Evolutionary conservation across 2,329 filamentous ascomycete species (phyloP).

Genomic region (Cladophialophora chaetospira): DNA sequence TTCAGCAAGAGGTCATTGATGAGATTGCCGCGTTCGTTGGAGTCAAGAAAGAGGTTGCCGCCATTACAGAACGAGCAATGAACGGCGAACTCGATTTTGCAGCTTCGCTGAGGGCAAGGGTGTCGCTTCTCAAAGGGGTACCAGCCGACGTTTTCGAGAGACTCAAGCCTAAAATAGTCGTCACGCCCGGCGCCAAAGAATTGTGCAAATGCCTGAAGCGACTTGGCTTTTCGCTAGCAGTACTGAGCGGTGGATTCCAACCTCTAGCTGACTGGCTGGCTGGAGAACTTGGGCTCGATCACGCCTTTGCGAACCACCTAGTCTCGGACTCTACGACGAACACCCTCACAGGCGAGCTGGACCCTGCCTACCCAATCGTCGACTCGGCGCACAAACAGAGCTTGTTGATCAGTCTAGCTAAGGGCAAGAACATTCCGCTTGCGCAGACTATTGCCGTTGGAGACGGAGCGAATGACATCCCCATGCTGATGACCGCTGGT

Average conservation of each 20-base stretch:
- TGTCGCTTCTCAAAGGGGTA: slow-evolving; percentile 78
- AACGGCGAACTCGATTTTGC: slow-evolving; percentile 93
- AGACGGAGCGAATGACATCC: slow-evolving; percentile 66
- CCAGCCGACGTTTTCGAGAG: slow-evolving; percentile 76
- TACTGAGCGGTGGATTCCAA: slow-evolving; percentile 88
- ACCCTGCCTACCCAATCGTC: slow-evolving; percentile 57
- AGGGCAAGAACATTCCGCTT: slow-evolving; percentile 55
- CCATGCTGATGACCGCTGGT: slow-evolving; percentile 65
- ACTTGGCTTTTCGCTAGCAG: slow-evolving; percentile 83
- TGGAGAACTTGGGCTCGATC: slow-evolving; percentile 76
- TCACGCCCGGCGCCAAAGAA: slow-evolving; percentile 77
- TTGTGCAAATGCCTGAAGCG: slow-evolving; percentile 73
- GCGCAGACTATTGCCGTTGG: slow-evolving; percentile 61
- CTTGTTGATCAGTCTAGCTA: slow-evolving; percentile 57
- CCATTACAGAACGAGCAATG: slow-evolving; percentile 92
- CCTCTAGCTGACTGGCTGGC: slow-evolving; percentile 88
- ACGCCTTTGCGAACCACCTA: slow-evolving; percentile 80
- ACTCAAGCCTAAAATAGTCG: slow-evolving; percentile 72
- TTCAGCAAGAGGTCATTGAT: slow-evolving; percentile 97
- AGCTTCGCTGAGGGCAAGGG: slow-evolving; percentile 76
- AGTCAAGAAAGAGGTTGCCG: slow-evolving; percentile 77
- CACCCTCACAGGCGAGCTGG: slow-evolving; percentile 60
- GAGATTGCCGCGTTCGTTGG: slow-evolving; percentile 84
- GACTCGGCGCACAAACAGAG: slow-evolving; percentile 60
- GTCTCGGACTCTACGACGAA: slow-evolving; percentile 50